phyloP scores from a whole-genome alignment of 192 early-diverging fungal species.

The Pilaira anomala region DNA sequence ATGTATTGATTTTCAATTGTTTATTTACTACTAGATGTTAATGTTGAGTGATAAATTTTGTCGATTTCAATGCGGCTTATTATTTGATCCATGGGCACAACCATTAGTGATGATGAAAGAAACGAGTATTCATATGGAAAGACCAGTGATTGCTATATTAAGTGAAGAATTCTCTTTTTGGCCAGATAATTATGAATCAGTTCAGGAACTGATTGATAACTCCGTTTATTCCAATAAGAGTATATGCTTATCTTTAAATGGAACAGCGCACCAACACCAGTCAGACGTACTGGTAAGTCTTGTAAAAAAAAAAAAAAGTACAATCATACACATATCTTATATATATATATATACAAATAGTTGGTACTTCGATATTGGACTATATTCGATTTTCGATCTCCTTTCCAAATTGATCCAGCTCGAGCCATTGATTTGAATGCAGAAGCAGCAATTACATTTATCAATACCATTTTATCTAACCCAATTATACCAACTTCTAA shows the following conservation, averaged over 20 bases:
- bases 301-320: neutral
- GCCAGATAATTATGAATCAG: conserved; percentile 18
- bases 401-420: conserved; percentile 13
- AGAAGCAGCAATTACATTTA: neutral
- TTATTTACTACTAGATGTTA: too few species aligned
- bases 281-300: conserved; percentile 15
- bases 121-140: too few species aligned
- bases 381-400: conserved; percentile 13
- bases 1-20: too few species aligned
- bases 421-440: conserved; percentile 5
- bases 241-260: neutral
- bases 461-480: neutral
- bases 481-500: too few species aligned
- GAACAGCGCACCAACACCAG: conserved; percentile 11
- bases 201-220: conserved; percentile 10
- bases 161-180: conserved; percentile 21
- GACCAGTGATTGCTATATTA: neutral
- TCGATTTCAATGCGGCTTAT: conserved; percentile 14
- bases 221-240: neutral
- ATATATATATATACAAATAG: neutral
- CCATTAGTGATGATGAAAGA: neutral
- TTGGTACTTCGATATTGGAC: conserved; percentile 12
- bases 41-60: too few species aligned
- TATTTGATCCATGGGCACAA: conserved; percentile 19
- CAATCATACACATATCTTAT: neutral